Evolutionary conservation across 75 land plant species (phyloP).

Genomic region (Pinus taeda): DNA sequence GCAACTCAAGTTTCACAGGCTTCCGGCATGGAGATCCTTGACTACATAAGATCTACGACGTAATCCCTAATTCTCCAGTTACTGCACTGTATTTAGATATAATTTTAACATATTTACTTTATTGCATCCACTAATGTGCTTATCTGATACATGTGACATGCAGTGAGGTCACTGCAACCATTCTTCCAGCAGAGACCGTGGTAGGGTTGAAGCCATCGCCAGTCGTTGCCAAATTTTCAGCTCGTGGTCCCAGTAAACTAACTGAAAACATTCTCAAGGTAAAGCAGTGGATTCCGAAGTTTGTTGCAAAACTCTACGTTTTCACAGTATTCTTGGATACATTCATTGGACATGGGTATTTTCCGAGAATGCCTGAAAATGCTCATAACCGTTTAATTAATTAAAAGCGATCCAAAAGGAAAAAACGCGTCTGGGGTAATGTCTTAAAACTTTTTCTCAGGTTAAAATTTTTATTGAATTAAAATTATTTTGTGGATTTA

Average conservation of each 20-base stretch:
- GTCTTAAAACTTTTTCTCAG: no score
- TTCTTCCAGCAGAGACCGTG: constrained; percentile 4
- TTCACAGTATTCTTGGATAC: no score
- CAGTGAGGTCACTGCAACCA: neutral
- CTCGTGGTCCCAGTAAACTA: constrained; percentile 38
- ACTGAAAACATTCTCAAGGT: constrained; percentile 44
- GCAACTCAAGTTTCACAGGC: constrained; percentile 22
- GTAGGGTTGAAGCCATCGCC: constrained; percentile 33
- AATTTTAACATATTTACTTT: neutral
- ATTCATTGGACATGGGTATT: no score
- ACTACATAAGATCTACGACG: constrained; percentile 27
- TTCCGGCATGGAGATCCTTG: constrained; percentile 21
- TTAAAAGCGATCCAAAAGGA: no score
- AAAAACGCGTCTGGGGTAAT: no score
- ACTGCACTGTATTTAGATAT: neutral
- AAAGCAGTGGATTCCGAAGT: neutral
- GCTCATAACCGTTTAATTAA: no score
- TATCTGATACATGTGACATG: neutral
- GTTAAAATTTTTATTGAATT: no score
- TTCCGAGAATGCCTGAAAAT: no score
- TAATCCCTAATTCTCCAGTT: constrained; percentile 3
- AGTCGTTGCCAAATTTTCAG: constrained; percentile 66
- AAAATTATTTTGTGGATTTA: no score
- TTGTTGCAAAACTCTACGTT: no score
- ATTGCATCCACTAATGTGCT: neutral